A percentile compares a stretch with the other conserved stretches of the same genome.
Conservation (phyloP, 148 eudicot species). For the Chenopodium formosanum region DNA sequence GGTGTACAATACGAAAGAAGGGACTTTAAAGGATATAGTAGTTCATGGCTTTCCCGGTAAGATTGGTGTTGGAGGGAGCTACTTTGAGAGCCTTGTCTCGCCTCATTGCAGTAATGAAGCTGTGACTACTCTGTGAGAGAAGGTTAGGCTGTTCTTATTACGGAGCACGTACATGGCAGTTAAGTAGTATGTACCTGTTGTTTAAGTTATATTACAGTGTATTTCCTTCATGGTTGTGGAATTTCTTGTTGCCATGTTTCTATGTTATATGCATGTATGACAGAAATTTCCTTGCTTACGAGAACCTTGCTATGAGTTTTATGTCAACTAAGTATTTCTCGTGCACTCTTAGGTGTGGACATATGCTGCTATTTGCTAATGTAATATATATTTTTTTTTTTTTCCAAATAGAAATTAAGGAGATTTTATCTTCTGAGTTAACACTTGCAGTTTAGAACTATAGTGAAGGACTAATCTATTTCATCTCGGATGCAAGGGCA, state of each 20-base stretch:
- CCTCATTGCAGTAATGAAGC: neutral
- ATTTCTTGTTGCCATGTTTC: neutral
- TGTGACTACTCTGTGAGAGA: neutral
- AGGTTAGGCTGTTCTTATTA: neutral
- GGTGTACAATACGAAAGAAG: neutral
- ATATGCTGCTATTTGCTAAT: too few species aligned
- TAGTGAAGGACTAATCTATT: too few species aligned
- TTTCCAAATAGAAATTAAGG: too few species aligned
- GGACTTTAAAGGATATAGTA: constrained; percentile 4
- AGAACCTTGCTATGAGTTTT: neutral
- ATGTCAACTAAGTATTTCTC: neutral
- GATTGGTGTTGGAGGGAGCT: neutral
- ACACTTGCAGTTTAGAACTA: too few species aligned
- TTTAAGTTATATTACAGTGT: neutral
- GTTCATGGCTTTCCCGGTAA: neutral
- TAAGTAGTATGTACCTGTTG: neutral
- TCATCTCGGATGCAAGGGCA: too few species aligned
- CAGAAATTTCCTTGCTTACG: neutral
- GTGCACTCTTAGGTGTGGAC: neutral
- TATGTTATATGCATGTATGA: too few species aligned
- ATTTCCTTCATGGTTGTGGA: neutral
- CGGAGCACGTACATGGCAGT: neutral
- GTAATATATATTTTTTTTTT: too few species aligned
- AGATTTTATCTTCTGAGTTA: too few species aligned
- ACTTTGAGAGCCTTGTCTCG: constrained; percentile 14